Conservation (phyloP, 345 rosid species). For the Limnanthes douglasii region DNA sequence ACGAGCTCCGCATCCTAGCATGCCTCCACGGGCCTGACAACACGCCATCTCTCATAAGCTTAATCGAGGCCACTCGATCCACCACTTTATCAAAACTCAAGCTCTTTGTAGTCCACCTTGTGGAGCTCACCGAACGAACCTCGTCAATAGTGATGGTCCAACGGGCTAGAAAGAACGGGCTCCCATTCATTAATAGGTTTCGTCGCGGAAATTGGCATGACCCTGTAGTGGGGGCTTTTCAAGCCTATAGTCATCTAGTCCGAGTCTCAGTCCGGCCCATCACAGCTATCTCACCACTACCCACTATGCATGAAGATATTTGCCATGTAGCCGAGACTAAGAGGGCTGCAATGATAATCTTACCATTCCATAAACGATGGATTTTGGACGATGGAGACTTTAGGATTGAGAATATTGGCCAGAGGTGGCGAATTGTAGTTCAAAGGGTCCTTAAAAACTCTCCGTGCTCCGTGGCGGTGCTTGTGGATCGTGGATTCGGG, state of each 20-base stretch:
- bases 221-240: constrained; percentile 38
- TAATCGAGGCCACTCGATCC: constrained; percentile 52
- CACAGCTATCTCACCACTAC: constrained; percentile 39
- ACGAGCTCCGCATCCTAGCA: constrained; percentile 47
- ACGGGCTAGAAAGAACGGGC: constrained; percentile 42
- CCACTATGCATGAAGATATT: constrained; percentile 71
- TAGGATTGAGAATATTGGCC: constrained; percentile 40
- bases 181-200: constrained; percentile 47
- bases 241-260: constrained; percentile 61
- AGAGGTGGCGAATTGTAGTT: constrained; percentile 68
- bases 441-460: constrained; percentile 55
- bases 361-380: constrained; percentile 74
- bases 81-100: constrained; percentile 33
- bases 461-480: constrained; percentile 64
- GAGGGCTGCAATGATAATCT: constrained; percentile 40
- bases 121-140: constrained; percentile 68
- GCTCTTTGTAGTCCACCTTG: constrained; percentile 61
- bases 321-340: constrained; percentile 67
- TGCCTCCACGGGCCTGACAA: constrained; percentile 59
- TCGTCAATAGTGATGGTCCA: constrained; percentile 71
- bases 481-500: constrained; percentile 76
- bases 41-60: constrained; percentile 42
- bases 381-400: constrained; percentile 21
- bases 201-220: constrained; percentile 44
- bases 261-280: constrained; percentile 47